Base-by-base conservation (phyloP, 306 rosid genomes). In the Hylodesmum podocarpum region DNA sequence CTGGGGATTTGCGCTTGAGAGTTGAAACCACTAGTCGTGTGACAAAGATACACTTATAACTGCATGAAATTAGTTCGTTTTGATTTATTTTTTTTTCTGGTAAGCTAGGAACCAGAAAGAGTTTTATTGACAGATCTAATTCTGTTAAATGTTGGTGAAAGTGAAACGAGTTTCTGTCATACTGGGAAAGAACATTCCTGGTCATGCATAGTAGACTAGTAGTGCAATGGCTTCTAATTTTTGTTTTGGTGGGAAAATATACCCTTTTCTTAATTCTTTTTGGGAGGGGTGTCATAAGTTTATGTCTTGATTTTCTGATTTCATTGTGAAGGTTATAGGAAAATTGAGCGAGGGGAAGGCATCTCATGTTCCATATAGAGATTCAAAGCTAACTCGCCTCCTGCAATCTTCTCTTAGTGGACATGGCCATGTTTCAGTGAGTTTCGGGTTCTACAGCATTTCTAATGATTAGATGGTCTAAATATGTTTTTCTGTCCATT, bases 381-480 rank as follows among this genome's bases (percentile, higher is more conserved):
- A 96, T 89, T 96, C 99, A 47, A 96, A 96, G 90, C 98, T 96
- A 76, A 96, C 99, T 57, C 99, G 98, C 57, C 98, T 96, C 70
- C 72, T 96, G 72, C 99, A 96, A 73, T 96, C 99, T 72, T 96
- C 99, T 3, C 87, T 96, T 62, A 80, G 97, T 40, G 99, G 99
- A 55, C 97, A 89, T 47, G 99, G 99, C 68, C 99, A 96, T 81
- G 97, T 96, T 72, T 96, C 99, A 9, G 99, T 93, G 82, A 91
- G 99, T 89, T 83, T 76, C 36, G 29, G 78, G 76, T 78, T 67
- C 53, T 70, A 71, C 59, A 49, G 15, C 72, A 39, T 51, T 82
- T 43, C 80, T 27, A 71, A 6, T 53, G 50, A 66, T 79, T 34
- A 50, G 47, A 15, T 36, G 46, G 58, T 59, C 54, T 70, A 66